These are phyloP conservation scores for Cryptococcus sp. DNA, from an alignment of 1,284 basidiomycete genomes.

Conservation along the genomic window DNA sequence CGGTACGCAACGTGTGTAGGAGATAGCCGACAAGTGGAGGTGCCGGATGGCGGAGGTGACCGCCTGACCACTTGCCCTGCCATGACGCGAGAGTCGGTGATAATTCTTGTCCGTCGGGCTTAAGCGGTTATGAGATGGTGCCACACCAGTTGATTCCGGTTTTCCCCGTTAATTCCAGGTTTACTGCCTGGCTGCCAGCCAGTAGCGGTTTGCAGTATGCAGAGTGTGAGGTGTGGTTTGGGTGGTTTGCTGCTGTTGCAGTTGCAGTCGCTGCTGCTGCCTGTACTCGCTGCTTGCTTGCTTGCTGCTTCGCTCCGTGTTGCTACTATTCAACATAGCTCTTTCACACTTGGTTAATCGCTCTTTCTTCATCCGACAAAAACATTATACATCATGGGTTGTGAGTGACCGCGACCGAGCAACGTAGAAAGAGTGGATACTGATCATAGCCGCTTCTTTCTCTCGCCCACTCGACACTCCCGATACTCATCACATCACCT, in stretches of 20 bases:
- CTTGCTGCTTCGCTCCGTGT: not conserved
- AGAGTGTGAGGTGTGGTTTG: not conserved
- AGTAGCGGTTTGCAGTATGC: slow-evolving; percentile 4
- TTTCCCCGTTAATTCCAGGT: not conserved
- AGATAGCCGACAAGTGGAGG: slow-evolving; percentile 12
- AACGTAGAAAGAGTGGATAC: not conserved
- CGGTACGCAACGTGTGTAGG: not conserved
- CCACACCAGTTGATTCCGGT: not conserved
- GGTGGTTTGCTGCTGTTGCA: not conserved
- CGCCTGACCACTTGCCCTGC: not conserved
- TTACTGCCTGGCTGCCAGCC: not conserved
- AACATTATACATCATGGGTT: slow-evolving; percentile 53
- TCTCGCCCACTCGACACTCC: not conserved
- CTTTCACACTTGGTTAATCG: not conserved
- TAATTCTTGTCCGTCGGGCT: slow-evolving; percentile 3
- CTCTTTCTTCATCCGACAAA: slow-evolving; percentile 32
- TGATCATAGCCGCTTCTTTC: slow-evolving; percentile 13
- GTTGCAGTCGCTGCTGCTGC: not conserved
- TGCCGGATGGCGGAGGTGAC: not conserved
- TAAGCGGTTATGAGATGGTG: not conserved
- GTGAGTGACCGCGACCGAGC: slow-evolving; percentile 35
- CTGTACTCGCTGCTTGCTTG: slow-evolving; percentile 1
- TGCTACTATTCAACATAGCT: not conserved
- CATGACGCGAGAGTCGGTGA: not conserved
- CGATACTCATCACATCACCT: too few species aligned